A percentile compares a stretch with the other conserved stretches of the same genome.
These are phyloP conservation scores for Isochrysis galbana DNA, from an alignment of 78 protist genomes.

Conservation along the genomic window DNA sequence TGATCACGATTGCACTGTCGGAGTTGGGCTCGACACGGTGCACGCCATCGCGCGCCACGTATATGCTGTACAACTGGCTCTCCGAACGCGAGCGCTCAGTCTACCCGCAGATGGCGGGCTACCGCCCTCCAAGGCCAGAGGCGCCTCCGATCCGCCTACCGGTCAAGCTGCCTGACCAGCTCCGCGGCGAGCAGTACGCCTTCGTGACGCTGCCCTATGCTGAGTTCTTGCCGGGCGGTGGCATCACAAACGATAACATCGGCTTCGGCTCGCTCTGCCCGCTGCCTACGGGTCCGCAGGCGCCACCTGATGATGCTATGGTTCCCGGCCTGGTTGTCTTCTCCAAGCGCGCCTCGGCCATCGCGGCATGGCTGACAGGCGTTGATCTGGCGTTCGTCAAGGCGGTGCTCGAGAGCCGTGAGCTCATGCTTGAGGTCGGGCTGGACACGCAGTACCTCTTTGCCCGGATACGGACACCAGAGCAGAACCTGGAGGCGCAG, in stretches of 20 bases:
- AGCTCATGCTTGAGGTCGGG: slow-evolving; percentile 1
- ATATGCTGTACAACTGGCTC: neutral
- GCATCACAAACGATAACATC: neutral
- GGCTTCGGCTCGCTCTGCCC: slow-evolving; percentile 12
- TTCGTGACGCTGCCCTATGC: neutral
- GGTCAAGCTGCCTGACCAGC: slow-evolving; percentile 13
- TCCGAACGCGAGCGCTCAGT: neutral
- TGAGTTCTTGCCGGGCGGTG: neutral
- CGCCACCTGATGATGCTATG: neutral
- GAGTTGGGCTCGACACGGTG: neutral
- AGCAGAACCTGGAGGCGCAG: neutral
- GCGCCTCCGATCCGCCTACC: neutral
- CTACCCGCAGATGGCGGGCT: slow-evolving; percentile 15
- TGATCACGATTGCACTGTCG: neutral
- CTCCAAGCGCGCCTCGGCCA: neutral
- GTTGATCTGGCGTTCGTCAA: neutral
- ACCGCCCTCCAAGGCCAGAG: neutral
- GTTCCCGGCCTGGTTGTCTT: neutral
- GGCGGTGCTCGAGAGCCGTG: neutral
- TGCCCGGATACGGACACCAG: neutral
- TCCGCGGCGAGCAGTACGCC: slow-evolving; percentile 29
- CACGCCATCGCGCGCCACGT: neutral
- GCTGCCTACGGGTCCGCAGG: neutral
- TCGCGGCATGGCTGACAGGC: slow-evolving; percentile 22
- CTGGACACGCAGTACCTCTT: slow-evolving; percentile 6